phyloP scores from a whole-genome alignment of 345 rosid species.

The Zanthoxylum bungeanum region DNA sequence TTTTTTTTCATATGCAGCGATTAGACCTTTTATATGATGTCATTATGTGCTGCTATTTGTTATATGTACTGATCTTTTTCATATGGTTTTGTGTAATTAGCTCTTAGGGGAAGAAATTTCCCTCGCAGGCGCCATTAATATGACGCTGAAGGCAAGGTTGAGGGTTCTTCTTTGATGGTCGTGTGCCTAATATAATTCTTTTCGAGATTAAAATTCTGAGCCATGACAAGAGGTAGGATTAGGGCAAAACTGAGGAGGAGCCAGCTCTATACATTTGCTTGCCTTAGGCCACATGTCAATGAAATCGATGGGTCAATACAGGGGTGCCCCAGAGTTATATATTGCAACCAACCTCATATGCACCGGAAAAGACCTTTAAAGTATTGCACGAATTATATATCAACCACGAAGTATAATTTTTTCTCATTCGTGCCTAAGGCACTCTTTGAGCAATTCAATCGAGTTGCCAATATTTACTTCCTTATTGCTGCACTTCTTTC shows the following conservation, averaged over 20 bases:
- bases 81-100: slow-evolving; percentile 22
- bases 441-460: slow-evolving; percentile 84
- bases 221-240: slow-evolving; percentile 79
- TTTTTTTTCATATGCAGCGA: slow-evolving; percentile 4
- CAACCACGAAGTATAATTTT: slow-evolving; percentile 81
- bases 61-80: slow-evolving; percentile 7
- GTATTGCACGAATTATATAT: slow-evolving; percentile 76
- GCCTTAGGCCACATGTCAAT: slow-evolving; percentile 48
- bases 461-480: slow-evolving; percentile 94
- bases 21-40: not conserved
- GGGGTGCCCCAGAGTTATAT: slow-evolving; percentile 63
- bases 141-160: slow-evolving; percentile 17
- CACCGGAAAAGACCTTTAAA: slow-evolving; percentile 70
- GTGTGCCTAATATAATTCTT: slow-evolving; percentile 14
- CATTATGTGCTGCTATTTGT: slow-evolving; percentile 8
- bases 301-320: slow-evolving; percentile 51
- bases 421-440: slow-evolving; percentile 83
- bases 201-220: slow-evolving; percentile 17
- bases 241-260: slow-evolving; percentile 81
- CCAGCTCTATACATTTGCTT: slow-evolving; percentile 76
- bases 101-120: slow-evolving; percentile 17
- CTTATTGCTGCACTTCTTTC: slow-evolving; percentile 79
- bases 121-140: slow-evolving; percentile 5
- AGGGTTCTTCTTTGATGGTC: slow-evolving; percentile 12
- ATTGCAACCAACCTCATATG: slow-evolving; percentile 77